phyloP scores from a whole-genome alignment of 495 filamentous ascomycete genomes.

The Rhypophila decipiens region DNA sequence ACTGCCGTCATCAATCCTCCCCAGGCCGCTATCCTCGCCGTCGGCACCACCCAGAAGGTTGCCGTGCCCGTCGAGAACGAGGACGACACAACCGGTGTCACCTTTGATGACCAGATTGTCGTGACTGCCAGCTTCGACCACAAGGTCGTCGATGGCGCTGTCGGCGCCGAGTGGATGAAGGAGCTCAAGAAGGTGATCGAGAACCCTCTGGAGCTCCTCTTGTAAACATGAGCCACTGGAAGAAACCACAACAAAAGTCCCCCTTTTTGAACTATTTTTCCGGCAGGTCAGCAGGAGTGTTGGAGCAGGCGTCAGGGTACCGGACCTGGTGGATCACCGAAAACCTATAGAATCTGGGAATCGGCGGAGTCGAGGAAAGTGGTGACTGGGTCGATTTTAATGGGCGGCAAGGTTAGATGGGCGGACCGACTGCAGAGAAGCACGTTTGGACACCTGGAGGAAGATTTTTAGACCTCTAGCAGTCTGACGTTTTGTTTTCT shows the following conservation, averaged over 20 bases:
- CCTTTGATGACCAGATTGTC: slow-evolving; percentile 96
- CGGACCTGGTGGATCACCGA: background rate
- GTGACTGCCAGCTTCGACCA: slow-evolving; percentile 96
- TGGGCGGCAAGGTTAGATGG: background rate
- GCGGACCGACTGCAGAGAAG: background rate
- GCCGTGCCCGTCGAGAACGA: slow-evolving; percentile 79
- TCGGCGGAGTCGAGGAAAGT: background rate
- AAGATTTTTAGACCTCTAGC: background rate
- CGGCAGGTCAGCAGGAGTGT: background rate
- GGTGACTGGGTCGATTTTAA: background rate
- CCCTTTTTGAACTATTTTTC: too few species aligned
- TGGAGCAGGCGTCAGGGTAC: background rate
- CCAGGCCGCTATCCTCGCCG: slow-evolving; percentile 91
- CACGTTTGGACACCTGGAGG: background rate
- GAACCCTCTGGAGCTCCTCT: slow-evolving; percentile 88
- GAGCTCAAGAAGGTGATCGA: slow-evolving; percentile 97
- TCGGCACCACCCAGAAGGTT: slow-evolving; percentile 92
- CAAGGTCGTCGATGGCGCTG: slow-evolving; percentile 82
- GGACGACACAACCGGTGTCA: slow-evolving; percentile 66
- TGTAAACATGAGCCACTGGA: slow-evolving; percentile 44
- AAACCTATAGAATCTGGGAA: background rate
- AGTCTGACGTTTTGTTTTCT: background rate
- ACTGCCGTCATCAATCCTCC: slow-evolving; percentile 99
- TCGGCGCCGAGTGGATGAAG: slow-evolving; percentile 93
- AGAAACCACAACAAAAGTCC: too few species aligned